Base-by-base conservation (phyloP, 768 basidiomycete genomes). In the Floccularia luteovirens region DNA sequence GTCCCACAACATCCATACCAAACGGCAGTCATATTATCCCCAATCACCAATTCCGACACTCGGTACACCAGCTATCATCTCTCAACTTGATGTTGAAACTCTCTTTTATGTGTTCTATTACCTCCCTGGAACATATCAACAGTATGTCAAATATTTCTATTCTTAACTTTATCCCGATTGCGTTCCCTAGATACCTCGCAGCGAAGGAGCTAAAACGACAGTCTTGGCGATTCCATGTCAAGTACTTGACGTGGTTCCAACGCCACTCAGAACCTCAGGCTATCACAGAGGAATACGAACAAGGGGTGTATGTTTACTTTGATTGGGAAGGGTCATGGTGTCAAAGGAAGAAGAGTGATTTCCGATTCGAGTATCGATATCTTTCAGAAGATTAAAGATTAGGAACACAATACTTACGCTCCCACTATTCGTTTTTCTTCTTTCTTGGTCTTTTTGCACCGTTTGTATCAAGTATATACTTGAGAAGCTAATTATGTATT, bases 251-350 rank as follows among this genome's bases (percentile, higher is more conserved):
- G 22, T 99, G 96, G 93, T 99, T 99, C 78, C 96, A 98, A 61
- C 79, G 96, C 25, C 90, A 96, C 54, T 92, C 90, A 17, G 93
- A 98, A 55, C 96, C 96, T 6, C 90, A 94, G 55, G 92, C 92
- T 1, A 97, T 99, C 58, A 99, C 96, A 38, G 94, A 98, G 52
- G 94, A 98, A 59, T 99, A 97, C 60, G 96, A 99, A 63, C 93
- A 98, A 66, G 96, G 96, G 11, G 91, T 96, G 11, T 99, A 99
- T 61, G 88, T 96, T 24, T 99, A 99, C 72, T 97, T 98, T 60
- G 94, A 97, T 63, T 97, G 93, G 93, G 93, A 97, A 60, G 90
- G 90, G 36, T 90, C 88, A 47, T 99, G 94, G 96, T 96, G 92
- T 60, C 91, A 94, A 59, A 75, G 94, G 57, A 90, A 92, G 70